Conservation (phyloP, 352 stramenopile species). For the Lagenidium sp. region DNA sequence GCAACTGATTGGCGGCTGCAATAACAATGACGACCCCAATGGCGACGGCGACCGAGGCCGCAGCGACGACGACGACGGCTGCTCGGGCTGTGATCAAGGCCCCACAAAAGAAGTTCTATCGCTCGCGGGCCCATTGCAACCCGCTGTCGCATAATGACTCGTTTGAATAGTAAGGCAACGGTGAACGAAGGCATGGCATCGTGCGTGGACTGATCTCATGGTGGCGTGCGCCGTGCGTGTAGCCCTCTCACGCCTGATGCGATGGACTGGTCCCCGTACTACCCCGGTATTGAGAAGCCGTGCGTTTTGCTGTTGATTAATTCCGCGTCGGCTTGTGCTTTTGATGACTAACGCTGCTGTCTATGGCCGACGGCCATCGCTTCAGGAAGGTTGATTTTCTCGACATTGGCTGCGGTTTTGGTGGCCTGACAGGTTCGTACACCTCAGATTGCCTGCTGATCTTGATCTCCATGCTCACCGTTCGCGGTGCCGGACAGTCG, state of each 20-base stretch:
- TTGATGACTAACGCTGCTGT: slow-evolving; percentile 1
- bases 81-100: slow-evolving; percentile 28
- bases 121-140: slow-evolving; percentile 95
- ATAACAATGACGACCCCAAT: slow-evolving; percentile 1
- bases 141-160: slow-evolving; percentile 95
- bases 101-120: slow-evolving; percentile 96
- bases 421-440: slow-evolving; percentile 86
- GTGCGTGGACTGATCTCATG: not conserved
- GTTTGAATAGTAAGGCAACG: slow-evolving; percentile 91
- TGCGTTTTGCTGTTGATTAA: slow-evolving; percentile 27
- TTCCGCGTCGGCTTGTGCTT: no score
- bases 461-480: not conserved
- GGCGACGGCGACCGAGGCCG: slow-evolving; percentile 20
- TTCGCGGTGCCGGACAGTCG: slow-evolving; percentile 36
- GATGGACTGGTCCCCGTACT: slow-evolving; percentile 94
- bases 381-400: slow-evolving; percentile 89
- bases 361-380: no score
- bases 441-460: not conserved
- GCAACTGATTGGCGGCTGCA: slow-evolving; percentile 90
- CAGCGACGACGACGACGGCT: slow-evolving; percentile 10
- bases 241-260: slow-evolving; percentile 76
- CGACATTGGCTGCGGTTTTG: slow-evolving; percentile 97
- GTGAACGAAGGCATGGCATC: no score
- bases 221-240: not conserved
- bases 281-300: slow-evolving; percentile 77